Evolutionary conservation across 2,329 filamentous ascomycete genomes (phyloP).

Genomic region (Fusarium sp.): DNA sequence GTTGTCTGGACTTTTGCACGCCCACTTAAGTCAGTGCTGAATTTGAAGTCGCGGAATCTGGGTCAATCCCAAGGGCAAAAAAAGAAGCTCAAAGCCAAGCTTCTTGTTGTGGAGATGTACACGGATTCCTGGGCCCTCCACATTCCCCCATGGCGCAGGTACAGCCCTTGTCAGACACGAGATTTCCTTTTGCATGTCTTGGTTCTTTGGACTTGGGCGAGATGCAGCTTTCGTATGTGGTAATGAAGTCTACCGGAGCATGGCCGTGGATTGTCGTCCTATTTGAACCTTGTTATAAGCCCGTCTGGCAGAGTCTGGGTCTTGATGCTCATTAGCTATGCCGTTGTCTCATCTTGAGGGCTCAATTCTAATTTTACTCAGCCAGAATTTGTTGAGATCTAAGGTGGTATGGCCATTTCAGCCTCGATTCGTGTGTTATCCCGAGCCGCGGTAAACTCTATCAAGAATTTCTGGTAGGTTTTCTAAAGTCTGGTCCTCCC

Average conservation of each 20-base stretch:
- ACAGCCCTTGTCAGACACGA: background rate
- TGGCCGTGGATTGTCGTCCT: conserved; percentile 20
- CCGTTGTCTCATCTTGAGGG: conserved; percentile 5
- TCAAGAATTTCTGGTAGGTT: rapidly evolving
- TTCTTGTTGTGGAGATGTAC: conserved; percentile 25
- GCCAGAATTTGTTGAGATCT: background rate
- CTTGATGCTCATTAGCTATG: conserved; percentile 1
- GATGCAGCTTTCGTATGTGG: conserved; percentile 16
- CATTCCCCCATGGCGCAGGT: conserved; percentile 4
- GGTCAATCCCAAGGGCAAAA: conserved; percentile 5
- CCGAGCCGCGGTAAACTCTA: background rate
- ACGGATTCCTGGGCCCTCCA: conserved; percentile 11
- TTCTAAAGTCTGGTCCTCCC: background rate
- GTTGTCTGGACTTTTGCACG: background rate
- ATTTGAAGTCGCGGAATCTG: background rate
- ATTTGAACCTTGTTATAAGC: conserved; percentile 16
- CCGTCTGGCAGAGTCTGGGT: conserved; percentile 7
- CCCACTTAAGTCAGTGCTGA: background rate
- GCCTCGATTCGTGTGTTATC: background rate
- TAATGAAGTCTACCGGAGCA: conserved; percentile 7
- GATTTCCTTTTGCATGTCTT: conserved; percentile 13
- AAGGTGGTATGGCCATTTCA: no score
- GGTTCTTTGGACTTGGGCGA: background rate
- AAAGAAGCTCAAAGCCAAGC: conserved; percentile 30
- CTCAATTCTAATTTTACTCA: background rate